These are phyloP conservation scores for Rhododendron griersonianum DNA, from an alignment of 148 eudicot species.

Conservation along the genomic window DNA sequence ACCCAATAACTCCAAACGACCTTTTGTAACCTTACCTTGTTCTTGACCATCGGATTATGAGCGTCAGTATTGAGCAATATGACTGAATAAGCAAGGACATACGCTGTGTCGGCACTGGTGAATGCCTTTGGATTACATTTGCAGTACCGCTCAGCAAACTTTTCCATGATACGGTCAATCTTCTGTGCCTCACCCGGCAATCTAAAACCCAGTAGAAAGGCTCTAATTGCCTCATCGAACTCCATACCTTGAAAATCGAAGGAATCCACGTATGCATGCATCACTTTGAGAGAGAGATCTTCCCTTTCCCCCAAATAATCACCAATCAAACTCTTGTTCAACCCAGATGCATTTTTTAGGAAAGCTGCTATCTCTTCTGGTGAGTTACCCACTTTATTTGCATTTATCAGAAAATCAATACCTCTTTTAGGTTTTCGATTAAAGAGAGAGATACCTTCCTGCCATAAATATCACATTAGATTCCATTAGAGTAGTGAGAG, in stretches of 20 bases:
- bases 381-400: constrained; percentile 87
- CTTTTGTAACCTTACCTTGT: constrained; percentile 51
- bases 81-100: constrained; percentile 98
- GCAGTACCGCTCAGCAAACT: constrained; percentile 97
- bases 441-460: constrained; percentile 99
- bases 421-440: constrained; percentile 96
- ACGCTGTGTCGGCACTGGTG: constrained; percentile 97
- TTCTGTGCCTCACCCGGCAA: constrained; percentile 99
- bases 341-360: constrained; percentile 79
- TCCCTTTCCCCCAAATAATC: constrained; percentile 99
- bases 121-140: constrained; percentile 94
- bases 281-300: constrained; percentile 83
- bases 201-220: constrained; percentile 86
- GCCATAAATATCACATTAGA: constrained; percentile 52
- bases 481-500: not conserved
- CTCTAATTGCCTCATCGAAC: constrained; percentile 90
- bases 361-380: constrained; percentile 88
- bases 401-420: constrained; percentile 88
- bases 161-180: constrained; percentile 95
- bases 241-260: constrained; percentile 79
- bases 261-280: constrained; percentile 98
- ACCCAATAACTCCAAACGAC: constrained; percentile 1
- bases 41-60: constrained; percentile 95
- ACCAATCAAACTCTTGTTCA: constrained; percentile 80
- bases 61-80: constrained; percentile 99